A percentile compares a stretch with the other conserved stretches of the same genome.
Conservation (phyloP, 257 asterid species). For the Nicotiana tomentosiformis region DNA sequence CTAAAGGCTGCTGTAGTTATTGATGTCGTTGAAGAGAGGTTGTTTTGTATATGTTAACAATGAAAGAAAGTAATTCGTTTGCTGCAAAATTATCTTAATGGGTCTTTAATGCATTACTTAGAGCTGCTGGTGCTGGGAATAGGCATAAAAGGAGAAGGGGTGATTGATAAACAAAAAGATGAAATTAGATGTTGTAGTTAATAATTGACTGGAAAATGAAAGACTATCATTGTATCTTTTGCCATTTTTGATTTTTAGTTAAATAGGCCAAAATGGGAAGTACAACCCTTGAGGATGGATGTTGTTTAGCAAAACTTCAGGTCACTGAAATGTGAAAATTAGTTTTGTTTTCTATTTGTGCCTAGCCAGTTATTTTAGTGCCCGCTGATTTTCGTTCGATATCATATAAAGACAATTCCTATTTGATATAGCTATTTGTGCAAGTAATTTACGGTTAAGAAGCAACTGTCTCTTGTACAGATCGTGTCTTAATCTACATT, state of each 20-base stretch:
- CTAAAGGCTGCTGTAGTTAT: background rate
- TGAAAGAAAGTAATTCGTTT: background rate
- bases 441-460: too few relatives aligned
- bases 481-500: too few relatives aligned
- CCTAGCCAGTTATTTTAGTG: background rate
- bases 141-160: background rate
- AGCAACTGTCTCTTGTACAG: too few relatives aligned
- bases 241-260: background rate
- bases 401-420: too few relatives aligned
- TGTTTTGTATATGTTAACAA: background rate
- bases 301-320: background rate
- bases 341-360: background rate
- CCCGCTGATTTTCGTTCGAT: too few relatives aligned
- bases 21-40: too few relatives aligned
- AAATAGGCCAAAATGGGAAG: background rate
- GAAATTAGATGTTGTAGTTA: background rate
- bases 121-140: background rate
- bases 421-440: too few relatives aligned
- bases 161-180: background rate
- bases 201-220: background rate
- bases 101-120: background rate
- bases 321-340: background rate
- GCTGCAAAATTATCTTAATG: background rate
- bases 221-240: background rate
- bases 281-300: background rate